phyloP scores from a whole-genome alignment of 2,329 filamentous ascomycete genomes.

The Paraphaeosphaeria sporulosa region DNA sequence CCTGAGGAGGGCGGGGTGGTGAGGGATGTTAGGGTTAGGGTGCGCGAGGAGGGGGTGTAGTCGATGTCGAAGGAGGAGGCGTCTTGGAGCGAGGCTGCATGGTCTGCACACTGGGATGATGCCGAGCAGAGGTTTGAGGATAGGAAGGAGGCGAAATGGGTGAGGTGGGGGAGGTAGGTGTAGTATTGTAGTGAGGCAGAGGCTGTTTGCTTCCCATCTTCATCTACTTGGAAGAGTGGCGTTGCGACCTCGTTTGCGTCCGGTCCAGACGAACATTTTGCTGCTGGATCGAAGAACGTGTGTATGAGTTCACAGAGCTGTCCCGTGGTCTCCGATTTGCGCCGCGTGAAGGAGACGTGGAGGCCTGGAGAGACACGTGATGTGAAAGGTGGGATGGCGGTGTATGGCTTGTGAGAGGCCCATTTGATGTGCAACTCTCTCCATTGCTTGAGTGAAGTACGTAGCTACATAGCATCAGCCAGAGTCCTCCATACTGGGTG shows the following conservation, averaged over 20 bases:
- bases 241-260: slow-evolving; percentile 68
- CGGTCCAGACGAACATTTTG: slow-evolving; percentile 63
- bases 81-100: slow-evolving; percentile 56
- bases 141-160: slow-evolving; percentile 63
- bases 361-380: slow-evolving; percentile 81
- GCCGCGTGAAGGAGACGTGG: slow-evolving; percentile 78
- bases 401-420: slow-evolving; percentile 67
- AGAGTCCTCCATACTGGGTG: slow-evolving; percentile 1
- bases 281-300: slow-evolving; percentile 60
- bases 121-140: slow-evolving; percentile 61
- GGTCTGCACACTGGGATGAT: slow-evolving; percentile 59
- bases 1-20: slow-evolving; percentile 57
- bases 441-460: slow-evolving; percentile 66
- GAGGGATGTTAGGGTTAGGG: slow-evolving; percentile 69
- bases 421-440: slow-evolving; percentile 82
- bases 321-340: slow-evolving; percentile 41
- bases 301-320: slow-evolving; percentile 66
- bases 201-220: slow-evolving; percentile 63
- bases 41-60: slow-evolving; percentile 73
- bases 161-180: slow-evolving; percentile 66
- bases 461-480: slow-evolving; percentile 58
- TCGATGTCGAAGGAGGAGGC: slow-evolving; percentile 78
- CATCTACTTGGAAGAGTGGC: slow-evolving; percentile 61
- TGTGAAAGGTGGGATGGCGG: slow-evolving; percentile 72
- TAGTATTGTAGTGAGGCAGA: slow-evolving; percentile 75